Base-by-base conservation (phyloP, 1,284 basidiomycete genomes). In the Neonothopanus nambi region DNA sequence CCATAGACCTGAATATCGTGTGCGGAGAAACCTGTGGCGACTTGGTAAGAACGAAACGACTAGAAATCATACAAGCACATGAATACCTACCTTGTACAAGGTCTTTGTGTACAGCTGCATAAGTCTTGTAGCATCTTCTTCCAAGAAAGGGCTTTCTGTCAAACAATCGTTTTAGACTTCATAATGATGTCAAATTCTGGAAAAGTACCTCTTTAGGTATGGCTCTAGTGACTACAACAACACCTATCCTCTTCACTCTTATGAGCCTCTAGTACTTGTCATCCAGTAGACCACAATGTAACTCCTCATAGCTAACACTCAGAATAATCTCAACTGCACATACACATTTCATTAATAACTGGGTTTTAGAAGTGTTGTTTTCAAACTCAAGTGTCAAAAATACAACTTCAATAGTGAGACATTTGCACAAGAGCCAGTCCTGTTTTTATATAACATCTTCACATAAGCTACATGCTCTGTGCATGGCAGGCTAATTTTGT, bases 1-100 rank as follows among this genome's bases (percentile, higher is more conserved):
- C 66, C 87, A 62, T 79, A 91, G 18, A 82, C 85, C 66, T 89
- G 87, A 51, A 87, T 83, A 59, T 89, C 77, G 44, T 82, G 76
- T 1, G 73, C 67, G 0, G 89, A 89, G 60, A 82, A 86, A 1
- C 87, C 88, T 82, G n/a, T 28, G 26, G 26, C 5, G 26, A 28
- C 5, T 5, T 5, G 26, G 11, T 28, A 5, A 28, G 5, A 5
- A n/a, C n/a, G 5, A 28, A 5, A 5, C 5, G 26, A 5, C 11
- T 28, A 28, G 26, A 11, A 5, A 11, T 5, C n/a, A n/a, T n/a
- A n/a, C n/a, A n/a, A n/a, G n/a, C n/a, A n/a, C n/a, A n/a, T n/a
- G 74, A 5, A 11, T 20, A 50, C 48, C 5, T 21, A 50, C 53
- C 53, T 46, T 36, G 39, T 13, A 55, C 42, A 33, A 70, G 70